Base-by-base conservation (phyloP, 768 basidiomycete species). In the Neoboletus brunneissimus region DNA sequence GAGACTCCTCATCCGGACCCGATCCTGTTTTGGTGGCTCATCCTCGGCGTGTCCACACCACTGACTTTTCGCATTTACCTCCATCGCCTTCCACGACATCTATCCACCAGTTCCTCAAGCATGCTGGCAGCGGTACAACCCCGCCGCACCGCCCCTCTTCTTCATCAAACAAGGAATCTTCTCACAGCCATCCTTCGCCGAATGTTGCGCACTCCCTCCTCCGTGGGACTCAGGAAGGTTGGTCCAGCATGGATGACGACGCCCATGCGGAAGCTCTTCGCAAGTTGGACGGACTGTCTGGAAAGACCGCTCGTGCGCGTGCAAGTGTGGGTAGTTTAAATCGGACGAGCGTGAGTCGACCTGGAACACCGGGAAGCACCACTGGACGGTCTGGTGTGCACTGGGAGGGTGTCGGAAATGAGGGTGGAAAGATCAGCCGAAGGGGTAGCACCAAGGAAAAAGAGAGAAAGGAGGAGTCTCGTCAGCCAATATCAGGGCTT, bases 81-180 rank as follows among this genome's bases (percentile, higher is more conserved):
- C 91, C 94, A 15, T 94, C 93, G 15, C 93, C 93, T 20, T 92
- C 93, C 2, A 85, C 91, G n/a, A 86, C 89, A 6, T 90, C 90
- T 6, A 93, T 94, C 54, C 88, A 91, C 56, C 89, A 91, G 61
- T 86, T 94, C 64, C 74, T 93, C 56, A 81, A 83, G 53, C 82
- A 86, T 54, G 73, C 81, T 4, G 71, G 77, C 42, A 76, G 69
- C 37, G 72, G 74, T 9, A 70, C 75, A 25, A 63, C 73, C 16
- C 68, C 77, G 1, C 72, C 73, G 1, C 68, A 70, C 45, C 70
- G 59, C 15, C 69, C 72, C 13, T 60, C 60, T 64, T 63, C 75
- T 23, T 67, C 76, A 22, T 69, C 79, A 38, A 74, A 79, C 25
- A 81, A 79, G 49, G 72, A 72, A 31, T 58, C 71, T 52, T 72